Evolutionary conservation across 2,329 filamentous ascomycete species (phyloP), one percentile per base, ranked within the genome.

Genomic region (Ceratocystis diversiconidia): DNA sequence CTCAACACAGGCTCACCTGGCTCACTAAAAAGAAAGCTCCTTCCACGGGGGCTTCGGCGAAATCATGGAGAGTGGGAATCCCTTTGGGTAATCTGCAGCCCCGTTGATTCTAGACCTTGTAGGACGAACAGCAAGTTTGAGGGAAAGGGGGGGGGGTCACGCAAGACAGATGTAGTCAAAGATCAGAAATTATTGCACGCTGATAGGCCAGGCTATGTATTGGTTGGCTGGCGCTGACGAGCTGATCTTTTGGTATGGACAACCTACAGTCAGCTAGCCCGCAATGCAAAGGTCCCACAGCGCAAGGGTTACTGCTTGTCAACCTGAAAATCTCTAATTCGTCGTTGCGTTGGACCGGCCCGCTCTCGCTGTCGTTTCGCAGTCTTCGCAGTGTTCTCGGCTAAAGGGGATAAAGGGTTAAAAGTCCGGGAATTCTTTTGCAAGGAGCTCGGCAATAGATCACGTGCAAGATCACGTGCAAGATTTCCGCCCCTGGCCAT

Each of bases 1-100:
- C 3, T 41, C 36, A 4, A 41, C 48, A n/a, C 48, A 36, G 15
- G 1, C 55, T 59, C 12, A 4, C 55, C 28, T 59, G 55, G 55
- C 55, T 36, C 28, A 30, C 25, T 28, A 59, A 59, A 59, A 36
- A 30, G 6, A 36, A 60, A 25, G 25, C 12, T 44, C 25, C 15
- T 43, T 15, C 36, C 36, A 12, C 36, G 10, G 50, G 52, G 50
- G 41, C 36, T 60, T 64, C 63, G 52, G 63, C 52, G 63, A 64
- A 60, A 64, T 59, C 52, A 55, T 60, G 52, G 52, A 59, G 43
- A 32, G 50, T 64, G 55, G 55, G 55, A 36, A 25, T 57, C 19
- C 52, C 28, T 30, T 28, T 5, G 52, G 12, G 3, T 15, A 57
- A 6, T 57, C 52, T n/a, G 17, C 6, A 25, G 52, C n/a, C 22